Evolutionary conservation across 768 basidiomycete genomes (phyloP).

Genomic region (Cystobasidium tubakii): DNA sequence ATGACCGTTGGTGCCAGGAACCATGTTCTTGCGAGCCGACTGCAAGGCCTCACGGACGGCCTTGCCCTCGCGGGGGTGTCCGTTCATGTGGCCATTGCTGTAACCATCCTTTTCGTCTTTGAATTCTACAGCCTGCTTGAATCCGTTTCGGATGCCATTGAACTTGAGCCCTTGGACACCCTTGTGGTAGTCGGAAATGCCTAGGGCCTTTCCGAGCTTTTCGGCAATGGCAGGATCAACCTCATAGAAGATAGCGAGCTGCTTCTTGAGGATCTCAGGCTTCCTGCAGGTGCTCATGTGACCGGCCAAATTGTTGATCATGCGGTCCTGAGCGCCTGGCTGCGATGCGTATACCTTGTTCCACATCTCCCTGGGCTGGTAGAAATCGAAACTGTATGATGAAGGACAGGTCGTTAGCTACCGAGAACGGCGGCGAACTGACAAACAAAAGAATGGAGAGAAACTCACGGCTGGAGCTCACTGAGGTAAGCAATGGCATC

Average conservation of each 20-base stretch:
- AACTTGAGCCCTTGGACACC: slow-evolving; percentile 31
- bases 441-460: neutral
- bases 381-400: slow-evolving; percentile 48
- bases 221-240: slow-evolving; percentile 70
- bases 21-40: neutral
- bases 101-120: slow-evolving; percentile 18
- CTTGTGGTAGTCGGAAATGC: slow-evolving; percentile 48
- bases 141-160: slow-evolving; percentile 34
- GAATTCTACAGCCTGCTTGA: slow-evolving; percentile 12
- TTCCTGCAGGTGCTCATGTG: slow-evolving; percentile 39
- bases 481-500: slow-evolving; percentile 55
- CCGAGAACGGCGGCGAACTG: neutral
- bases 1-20: neutral
- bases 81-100: slow-evolving; percentile 19
- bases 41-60: neutral
- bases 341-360: slow-evolving; percentile 49
- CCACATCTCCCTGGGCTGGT: slow-evolving; percentile 50
- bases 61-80: slow-evolving; percentile 10
- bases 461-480: slow-evolving; percentile 62
- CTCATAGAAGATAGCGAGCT: slow-evolving; percentile 61
- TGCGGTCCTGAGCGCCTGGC: slow-evolving; percentile 47
- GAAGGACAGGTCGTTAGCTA: neutral
- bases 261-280: slow-evolving; percentile 47
- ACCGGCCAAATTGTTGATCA: slow-evolving; percentile 51
- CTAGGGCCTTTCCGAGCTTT: slow-evolving; percentile 70